phyloP scores from a whole-genome alignment of 1,284 basidiomycete genomes.

The Uromyces viciae-fabae region DNA sequence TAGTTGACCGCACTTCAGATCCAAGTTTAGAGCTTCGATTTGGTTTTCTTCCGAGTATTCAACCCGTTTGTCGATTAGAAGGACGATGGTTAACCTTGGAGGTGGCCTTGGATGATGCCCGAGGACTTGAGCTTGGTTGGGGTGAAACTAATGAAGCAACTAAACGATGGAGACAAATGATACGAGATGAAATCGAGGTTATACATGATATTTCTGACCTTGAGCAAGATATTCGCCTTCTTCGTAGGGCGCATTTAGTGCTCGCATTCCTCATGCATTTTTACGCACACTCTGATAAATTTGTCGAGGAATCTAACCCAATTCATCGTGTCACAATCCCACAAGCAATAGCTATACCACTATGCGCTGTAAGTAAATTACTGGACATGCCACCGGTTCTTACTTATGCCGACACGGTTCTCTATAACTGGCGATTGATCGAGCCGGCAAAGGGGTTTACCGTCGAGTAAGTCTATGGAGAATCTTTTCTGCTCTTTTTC shows the following conservation, averaged over 20 bases:
- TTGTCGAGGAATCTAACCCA: not conserved
- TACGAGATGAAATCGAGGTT: constrained; percentile 56
- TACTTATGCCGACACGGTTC: constrained; percentile 87
- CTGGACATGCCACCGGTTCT: constrained; percentile 83
- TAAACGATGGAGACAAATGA: constrained; percentile 54
- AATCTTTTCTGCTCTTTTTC: not conserved
- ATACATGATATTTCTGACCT: not conserved
- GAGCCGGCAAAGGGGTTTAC: constrained; percentile 52
- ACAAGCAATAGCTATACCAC: constrained; percentile 66
- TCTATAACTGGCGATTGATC: constrained; percentile 74
- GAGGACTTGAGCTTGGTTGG: constrained; percentile 12
- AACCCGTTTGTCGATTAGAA: not conserved
- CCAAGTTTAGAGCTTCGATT: not conserved
- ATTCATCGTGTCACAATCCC: not conserved
- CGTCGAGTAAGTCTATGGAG: constrained; percentile 46
- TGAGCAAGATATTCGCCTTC: constrained; percentile 42
- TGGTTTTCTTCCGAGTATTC: constrained; percentile 19
- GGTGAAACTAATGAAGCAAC: constrained; percentile 15
- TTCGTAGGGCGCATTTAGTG: constrained; percentile 75
- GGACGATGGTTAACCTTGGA: constrained; percentile 15
- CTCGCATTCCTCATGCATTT: constrained; percentile 81
- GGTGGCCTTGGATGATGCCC: constrained; percentile 26
- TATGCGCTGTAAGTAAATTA: constrained; percentile 68
- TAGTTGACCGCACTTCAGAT: not conserved
- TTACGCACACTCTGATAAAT: constrained; percentile 65